A percentile compares a stretch with the other conserved stretches of the same genome.
phyloP scores from a whole-genome alignment of 2,329 filamentous ascomycete species.

The Aspergillus phoenicis region DNA sequence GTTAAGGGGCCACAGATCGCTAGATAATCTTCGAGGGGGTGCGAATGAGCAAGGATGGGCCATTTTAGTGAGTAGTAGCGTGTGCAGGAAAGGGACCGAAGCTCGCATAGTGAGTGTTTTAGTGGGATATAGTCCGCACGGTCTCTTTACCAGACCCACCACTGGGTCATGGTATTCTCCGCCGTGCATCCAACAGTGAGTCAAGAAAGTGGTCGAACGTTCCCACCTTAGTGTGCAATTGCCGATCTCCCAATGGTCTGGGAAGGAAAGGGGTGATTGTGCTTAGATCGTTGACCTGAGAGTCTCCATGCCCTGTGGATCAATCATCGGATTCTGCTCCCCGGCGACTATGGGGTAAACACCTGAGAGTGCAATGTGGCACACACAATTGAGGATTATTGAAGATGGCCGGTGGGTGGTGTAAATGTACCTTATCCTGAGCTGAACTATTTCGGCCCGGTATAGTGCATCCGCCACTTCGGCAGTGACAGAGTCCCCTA shows the following conservation, averaged over 20 bases:
- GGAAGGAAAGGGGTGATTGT: neutral
- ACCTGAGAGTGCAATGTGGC: neutral
- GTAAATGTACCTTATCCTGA: neutral
- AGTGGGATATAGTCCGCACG: slow-evolving; percentile 6
- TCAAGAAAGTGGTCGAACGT: neutral
- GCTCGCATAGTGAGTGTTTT: slow-evolving; percentile 2
- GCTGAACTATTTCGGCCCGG: neutral
- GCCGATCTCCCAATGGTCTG: slow-evolving; percentile 1
- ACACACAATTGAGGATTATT: neutral
- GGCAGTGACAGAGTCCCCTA: neutral
- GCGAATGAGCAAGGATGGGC: neutral
- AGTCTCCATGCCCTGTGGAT: neutral
- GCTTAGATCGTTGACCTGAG: neutral
- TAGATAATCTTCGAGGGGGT: neutral
- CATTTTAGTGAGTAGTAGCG: slow-evolving; percentile 1
- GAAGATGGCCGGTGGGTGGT: neutral
- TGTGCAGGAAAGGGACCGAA: slow-evolving; percentile 1
- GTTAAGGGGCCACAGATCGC: slow-evolving; percentile 5
- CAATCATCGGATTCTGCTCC: neutral
- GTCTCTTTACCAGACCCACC: neutral
- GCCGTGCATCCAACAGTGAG: neutral
- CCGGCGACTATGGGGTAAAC: neutral
- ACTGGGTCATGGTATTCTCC: neutral
- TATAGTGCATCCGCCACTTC: neutral
- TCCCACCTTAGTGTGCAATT: neutral